Evolutionary conservation across 2,329 filamentous ascomycete genomes (phyloP), one percentile per base, ranked within the genome.

Genomic region (Rhynchosporium secalis): DNA sequence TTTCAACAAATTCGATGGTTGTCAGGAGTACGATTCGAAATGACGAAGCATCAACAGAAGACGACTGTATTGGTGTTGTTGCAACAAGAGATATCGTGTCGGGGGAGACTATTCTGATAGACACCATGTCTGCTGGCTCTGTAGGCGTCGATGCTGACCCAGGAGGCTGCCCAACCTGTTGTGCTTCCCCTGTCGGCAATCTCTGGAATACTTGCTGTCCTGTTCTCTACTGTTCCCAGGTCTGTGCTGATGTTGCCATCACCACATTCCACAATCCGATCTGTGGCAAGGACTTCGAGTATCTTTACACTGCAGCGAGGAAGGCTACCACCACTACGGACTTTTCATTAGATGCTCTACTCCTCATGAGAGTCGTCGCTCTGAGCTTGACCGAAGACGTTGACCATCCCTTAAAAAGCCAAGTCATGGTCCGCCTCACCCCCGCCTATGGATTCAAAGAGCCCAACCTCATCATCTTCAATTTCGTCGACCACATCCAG

Each of bases 221-320:
- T 26, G 63, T 64, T 43, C 43, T 61, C 6, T 74, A 71, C 60
- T 75, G 73, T 61, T 70, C 68, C n/a, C 38, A 62, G 20, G 51
- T 15, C 8, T 75, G 73, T 61, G 68, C 67, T 15, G 56, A 67
- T 15, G 56, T 66, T 10, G 73, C 72, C 3, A 45, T 70, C 29
- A 38, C 60, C 3, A 71, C 67, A 7, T 74, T 71, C 57, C 72
- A 75, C 49, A 54, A 54, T 26, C 60, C 68, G 12, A 46, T 73
- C 3, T 75, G 73, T 56, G 68, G 70, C 2, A 72, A 70, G 61
- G 68, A 73, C 61, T 69, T 75, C 58, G 49, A 56, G 3, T 74
- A 69, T 63, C 67, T 75, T 8, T 64, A 69, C 4, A 61, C 64
- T 6, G 48, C 62, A 28, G 66, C 68, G 4, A 56, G 65, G 48